A percentile compares a stretch with the other conserved stretches of the same genome.
Conservation (phyloP, 2,329 filamentous ascomycete species). For the Davidsoniella neocaledoniae region DNA sequence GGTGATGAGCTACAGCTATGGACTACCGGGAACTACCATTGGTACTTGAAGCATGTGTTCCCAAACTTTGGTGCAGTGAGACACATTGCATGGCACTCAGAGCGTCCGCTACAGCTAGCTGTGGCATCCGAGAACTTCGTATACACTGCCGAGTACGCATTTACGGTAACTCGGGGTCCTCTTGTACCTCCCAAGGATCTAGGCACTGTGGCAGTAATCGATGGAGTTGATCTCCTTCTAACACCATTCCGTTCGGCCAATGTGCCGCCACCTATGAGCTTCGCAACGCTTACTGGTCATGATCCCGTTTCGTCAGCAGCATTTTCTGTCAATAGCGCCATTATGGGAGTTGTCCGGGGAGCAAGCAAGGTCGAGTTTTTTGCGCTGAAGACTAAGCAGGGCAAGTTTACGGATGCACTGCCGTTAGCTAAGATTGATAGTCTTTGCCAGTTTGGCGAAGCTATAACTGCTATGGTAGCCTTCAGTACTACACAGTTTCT, state of each 20-base stretch:
- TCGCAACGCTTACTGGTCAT: constrained; percentile 51
- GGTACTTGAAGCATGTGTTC: constrained; percentile 91
- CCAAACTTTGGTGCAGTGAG: constrained; percentile 22
- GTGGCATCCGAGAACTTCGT: constrained; percentile 24
- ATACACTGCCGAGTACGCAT: constrained; percentile 40
- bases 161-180: constrained; percentile 51
- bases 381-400: constrained; percentile 46
- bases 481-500: constrained; percentile 3
- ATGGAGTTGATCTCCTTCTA: constrained; percentile 63
- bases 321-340: constrained; percentile 46
- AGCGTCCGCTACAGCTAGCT: constrained; percentile 57
- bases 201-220: constrained; percentile 68
- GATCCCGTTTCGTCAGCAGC: constrained; percentile 57
- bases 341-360: constrained; percentile 57
- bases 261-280: constrained; percentile 81
- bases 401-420: constrained; percentile 18
- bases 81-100: constrained; percentile 61
- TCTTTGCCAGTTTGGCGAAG: background rate
- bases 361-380: constrained; percentile 47
- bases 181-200: constrained; percentile 55
- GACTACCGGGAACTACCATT: constrained; percentile 96
- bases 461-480: constrained; percentile 1
- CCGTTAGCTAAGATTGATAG: constrained; percentile 1
- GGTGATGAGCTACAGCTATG: constrained; percentile 69
- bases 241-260: constrained; percentile 75